Conservation (phyloP, 108 stramenopile genomes). For the Cyclotella cryptica region DNA sequence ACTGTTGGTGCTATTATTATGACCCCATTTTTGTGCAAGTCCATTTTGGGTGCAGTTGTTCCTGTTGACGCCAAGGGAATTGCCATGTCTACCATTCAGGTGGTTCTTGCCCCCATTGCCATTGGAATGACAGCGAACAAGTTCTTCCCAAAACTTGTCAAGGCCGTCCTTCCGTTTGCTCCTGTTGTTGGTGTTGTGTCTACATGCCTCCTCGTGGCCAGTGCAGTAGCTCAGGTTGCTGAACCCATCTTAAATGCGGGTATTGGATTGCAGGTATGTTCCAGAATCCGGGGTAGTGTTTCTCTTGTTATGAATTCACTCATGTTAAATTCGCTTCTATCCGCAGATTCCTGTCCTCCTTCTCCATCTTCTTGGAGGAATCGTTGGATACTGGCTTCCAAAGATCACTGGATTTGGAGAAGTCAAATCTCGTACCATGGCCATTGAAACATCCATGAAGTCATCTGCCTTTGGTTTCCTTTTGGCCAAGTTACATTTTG, state of each 20-base stretch:
- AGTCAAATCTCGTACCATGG: constrained; percentile 95
- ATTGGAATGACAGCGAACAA: constrained; percentile 95
- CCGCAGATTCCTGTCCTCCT: constrained; percentile 85
- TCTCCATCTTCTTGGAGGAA: constrained; percentile 94
- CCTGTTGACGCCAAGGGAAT: constrained; percentile 97
- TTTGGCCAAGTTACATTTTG: constrained; percentile 97
- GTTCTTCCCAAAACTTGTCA: constrained; percentile 91
- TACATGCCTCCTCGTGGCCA: constrained; percentile 96
- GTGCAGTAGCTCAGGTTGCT: constrained; percentile 94
- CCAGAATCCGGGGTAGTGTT: neutral
- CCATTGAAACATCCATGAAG: constrained; percentile 98
- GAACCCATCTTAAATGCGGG: constrained; percentile 89
- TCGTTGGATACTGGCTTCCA: constrained; percentile 91
- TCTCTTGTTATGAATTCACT: neutral
- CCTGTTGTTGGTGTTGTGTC: constrained; percentile 95
- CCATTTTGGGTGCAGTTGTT: constrained; percentile 92
- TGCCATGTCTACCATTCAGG: constrained; percentile 94
- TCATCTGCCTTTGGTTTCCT: constrained; percentile 97
- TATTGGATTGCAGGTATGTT: constrained; percentile 76
- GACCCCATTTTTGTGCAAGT: constrained; percentile 97
- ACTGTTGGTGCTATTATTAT: constrained; percentile 97
- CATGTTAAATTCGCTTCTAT: neutral
- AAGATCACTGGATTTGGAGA: constrained; percentile 89
- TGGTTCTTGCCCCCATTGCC: constrained; percentile 96
- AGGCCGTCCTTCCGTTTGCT: constrained; percentile 91